Evolutionary conservation across 805 yeast species (phyloP), one percentile per base, ranked within the genome.

Genomic region (Starmerella apis): DNA sequence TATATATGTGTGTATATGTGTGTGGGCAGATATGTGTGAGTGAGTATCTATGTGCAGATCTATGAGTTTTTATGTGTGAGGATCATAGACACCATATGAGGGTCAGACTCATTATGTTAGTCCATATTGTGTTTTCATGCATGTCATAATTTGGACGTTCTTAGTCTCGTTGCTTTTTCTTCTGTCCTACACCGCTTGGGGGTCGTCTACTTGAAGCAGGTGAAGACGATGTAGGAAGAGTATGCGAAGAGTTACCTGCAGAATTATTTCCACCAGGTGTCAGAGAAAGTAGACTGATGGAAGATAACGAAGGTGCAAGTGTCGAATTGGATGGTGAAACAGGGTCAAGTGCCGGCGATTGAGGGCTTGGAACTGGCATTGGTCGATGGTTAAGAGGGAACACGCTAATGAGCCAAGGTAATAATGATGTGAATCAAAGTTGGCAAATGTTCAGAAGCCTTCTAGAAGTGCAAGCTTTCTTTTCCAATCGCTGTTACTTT

Each of bases 201-300:
- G 37, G 37, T 10, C 37, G 37, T 16, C 37, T 13, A 10, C 22
- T 18, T 13, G 37, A 14, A 19, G 11, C 9, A 19, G 37, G 37
- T 6, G 37, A 33, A 19, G 20, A 16, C 37, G 35, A n/a, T 14
- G 35, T n/a, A 4, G 11, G 10, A 27, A 9, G 30, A 9, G n/a
- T 22, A 16, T 33, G 37, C 35, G 35, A 31, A 31, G 35, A 31
- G 16, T 31, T n/a, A 4, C 37, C 37, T 22, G 11, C 22, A 22
- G 37, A n/a, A 13, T 5, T 6, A 22, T 6, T 36, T 36, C 39
- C 25, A n/a, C n/a, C 39, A 13, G 19, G 25, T 8, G 39, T 19
- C 25, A 36, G 25, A 11, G 57, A 51, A 10, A 54, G 42, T 13
- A 54, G 51, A 41, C 55, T 51, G 24, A 54, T 54, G 2, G 53